Evolutionary conservation across 208 protist genomes (phyloP), one percentile per base, ranked within the genome.

Genomic region (Leishmania aethiopica): DNA sequence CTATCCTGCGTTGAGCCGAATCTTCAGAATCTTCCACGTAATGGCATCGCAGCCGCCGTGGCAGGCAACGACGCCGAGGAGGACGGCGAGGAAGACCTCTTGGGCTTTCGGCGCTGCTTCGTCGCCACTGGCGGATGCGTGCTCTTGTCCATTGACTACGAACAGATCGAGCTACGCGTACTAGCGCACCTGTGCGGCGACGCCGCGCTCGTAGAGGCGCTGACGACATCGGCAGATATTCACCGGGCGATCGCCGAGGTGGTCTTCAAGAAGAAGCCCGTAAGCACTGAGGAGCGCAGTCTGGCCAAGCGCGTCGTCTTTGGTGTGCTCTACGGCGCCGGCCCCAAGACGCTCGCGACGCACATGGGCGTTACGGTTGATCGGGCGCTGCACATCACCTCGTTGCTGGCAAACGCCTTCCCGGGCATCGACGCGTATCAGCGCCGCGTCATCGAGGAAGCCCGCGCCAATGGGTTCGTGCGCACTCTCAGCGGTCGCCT

Each of bases 151-250:
- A 80, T 96, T n/a, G 96, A 98, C 81, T 98, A 97, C 86, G 87
- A 95, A 80, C 96, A 98, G 80, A 97, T 98, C 73, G 96, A 98
- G 83, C 87, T 97, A 1, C 94, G 96, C 25, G 90, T 98, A 37
- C 84, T 98, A n/a, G 96, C 96, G 17, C 96, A 98, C 77, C 85
- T 98, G 10, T 95, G 86, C 57, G 90, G 81, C 0, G 96, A 98
- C 75, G 51, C 86, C 25, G 81, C 90, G 15, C 86, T 98, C 35
- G 71, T 94, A 5, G 57, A 91, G 17, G 86, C 92, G 2, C 85
- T 98, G 53, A 91, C 92, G n/a, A 80, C 85, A 49, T 85, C 93
- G 22, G 51, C 86, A 53, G 96, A 98, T 82, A 95, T 97, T 69
- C 96, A 98, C 79, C 84, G 86, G 28, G 37, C 81, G 3, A 96